Evolutionary conservation across 2,329 filamentous ascomycete species (phyloP).

Genomic region (Boeremia exigua): DNA sequence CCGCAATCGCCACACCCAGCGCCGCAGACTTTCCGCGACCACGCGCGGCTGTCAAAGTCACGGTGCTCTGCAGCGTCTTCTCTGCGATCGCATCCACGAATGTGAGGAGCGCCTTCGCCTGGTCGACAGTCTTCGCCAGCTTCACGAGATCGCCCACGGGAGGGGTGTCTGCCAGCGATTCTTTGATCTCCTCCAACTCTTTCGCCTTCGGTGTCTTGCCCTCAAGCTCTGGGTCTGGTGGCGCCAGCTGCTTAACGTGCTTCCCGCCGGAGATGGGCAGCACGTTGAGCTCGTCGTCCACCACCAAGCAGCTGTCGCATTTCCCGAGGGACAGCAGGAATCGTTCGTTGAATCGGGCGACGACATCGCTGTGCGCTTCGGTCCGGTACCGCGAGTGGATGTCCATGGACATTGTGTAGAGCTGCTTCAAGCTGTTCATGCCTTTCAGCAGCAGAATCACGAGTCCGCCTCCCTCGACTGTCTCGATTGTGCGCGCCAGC

Average conservation of each 20-base stretch:
- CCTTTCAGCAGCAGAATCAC: slow-evolving; percentile 91
- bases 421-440: slow-evolving; percentile 95
- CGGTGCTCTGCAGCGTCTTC: slow-evolving; percentile 92
- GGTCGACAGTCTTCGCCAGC: slow-evolving; percentile 88
- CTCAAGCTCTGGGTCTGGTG: slow-evolving; percentile 74
- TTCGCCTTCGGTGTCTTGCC: slow-evolving; percentile 71
- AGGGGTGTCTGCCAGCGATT: slow-evolving; percentile 82
- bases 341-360: slow-evolving; percentile 95
- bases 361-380: slow-evolving; percentile 93
- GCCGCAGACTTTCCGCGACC: slow-evolving; percentile 97
- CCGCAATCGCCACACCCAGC: slow-evolving; percentile 90
- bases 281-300: slow-evolving; percentile 97
- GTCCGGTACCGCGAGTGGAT: slow-evolving; percentile 96
- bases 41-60: slow-evolving; percentile 89
- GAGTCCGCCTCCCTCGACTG: slow-evolving; percentile 92
- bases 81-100: slow-evolving; percentile 97
- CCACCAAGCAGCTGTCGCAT: slow-evolving; percentile 91
- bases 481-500: slow-evolving; percentile 92
- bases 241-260: slow-evolving; percentile 81
- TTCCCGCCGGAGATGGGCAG: slow-evolving; percentile 96
- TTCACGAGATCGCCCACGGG: slow-evolving; percentile 84
- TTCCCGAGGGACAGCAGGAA: slow-evolving; percentile 95
- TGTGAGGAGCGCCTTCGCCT: slow-evolving; percentile 94
- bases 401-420: slow-evolving; percentile 97
- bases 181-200: slow-evolving; percentile 87